Evolutionary conservation across 2,329 filamentous ascomycete genomes (phyloP).

Genomic region (Pseudonectria foliicola): DNA sequence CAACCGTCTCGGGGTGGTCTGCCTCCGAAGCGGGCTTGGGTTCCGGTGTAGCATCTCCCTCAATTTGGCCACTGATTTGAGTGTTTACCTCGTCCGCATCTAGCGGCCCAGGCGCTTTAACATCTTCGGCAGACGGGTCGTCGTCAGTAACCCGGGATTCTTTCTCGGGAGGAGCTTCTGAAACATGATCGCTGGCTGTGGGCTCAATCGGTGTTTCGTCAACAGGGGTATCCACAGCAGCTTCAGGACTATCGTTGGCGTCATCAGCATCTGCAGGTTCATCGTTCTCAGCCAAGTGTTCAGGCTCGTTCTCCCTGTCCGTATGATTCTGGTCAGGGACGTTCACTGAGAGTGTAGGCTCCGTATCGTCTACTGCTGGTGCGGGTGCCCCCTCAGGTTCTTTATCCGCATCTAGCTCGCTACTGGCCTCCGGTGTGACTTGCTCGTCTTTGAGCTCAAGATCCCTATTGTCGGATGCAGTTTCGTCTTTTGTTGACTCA

Average conservation of each 20-base stretch:
- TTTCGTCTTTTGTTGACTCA: not conserved
- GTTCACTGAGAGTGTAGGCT: not conserved
- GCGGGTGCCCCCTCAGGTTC: slow-evolving; percentile 1
- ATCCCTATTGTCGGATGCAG: slow-evolving; percentile 2
- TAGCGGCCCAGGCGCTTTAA: slow-evolving; percentile 1
- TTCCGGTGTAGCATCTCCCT: not conserved
- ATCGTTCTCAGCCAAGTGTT: not conserved
- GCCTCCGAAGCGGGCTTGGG: not conserved
- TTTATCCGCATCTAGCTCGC: not conserved
- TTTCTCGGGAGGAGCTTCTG: slow-evolving; percentile 1
- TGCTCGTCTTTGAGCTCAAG: slow-evolving; percentile 1
- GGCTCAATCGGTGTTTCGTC: not conserved
- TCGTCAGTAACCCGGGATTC: slow-evolving; percentile 1
- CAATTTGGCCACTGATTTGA: not conserved
- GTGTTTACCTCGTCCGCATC: not conserved
- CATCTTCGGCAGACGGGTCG: slow-evolving; percentile 1
- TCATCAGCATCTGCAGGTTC: not conserved
- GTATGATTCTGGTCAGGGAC: no score
- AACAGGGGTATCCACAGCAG: not conserved
- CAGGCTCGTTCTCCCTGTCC: not conserved
- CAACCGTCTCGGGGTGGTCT: not conserved
- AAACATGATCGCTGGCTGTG: not conserved
- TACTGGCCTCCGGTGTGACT: not conserved
- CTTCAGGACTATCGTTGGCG: no score
- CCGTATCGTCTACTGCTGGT: slow-evolving; percentile 4